phyloP scores from a whole-genome alignment of 208 protist species.

The Leishmania martiniquensis region DNA sequence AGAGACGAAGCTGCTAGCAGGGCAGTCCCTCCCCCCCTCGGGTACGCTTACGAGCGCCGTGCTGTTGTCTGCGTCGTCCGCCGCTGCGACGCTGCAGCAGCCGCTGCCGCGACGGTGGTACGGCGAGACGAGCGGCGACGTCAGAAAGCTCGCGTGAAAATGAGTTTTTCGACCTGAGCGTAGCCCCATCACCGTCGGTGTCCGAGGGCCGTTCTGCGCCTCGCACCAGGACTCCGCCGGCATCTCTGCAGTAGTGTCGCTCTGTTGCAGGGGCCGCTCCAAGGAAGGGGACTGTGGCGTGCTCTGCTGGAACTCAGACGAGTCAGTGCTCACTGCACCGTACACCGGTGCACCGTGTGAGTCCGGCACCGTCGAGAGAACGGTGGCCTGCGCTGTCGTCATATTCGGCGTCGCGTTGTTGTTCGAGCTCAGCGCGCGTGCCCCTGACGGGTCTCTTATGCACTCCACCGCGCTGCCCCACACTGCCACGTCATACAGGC shows the following conservation, averaged over 20 bases:
- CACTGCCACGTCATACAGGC: conserved; percentile 9
- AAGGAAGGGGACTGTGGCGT: not conserved
- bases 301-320: not conserved
- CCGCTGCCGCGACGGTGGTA: not conserved
- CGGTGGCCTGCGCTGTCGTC: not conserved
- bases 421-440: not conserved
- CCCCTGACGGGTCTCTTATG: not conserved
- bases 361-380: not conserved
- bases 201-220: not conserved
- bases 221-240: not conserved
- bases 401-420: not conserved
- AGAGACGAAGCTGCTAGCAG: not conserved
- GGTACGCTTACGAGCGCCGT: conserved; percentile 8
- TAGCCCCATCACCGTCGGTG: not conserved
- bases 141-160: not conserved
- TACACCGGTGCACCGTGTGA: conserved; percentile 4
- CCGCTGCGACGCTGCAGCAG: not conserved
- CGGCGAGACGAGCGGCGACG: not conserved
- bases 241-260: not conserved
- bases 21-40: not conserved
- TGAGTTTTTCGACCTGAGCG: not conserved
- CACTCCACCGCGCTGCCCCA: conserved; percentile 9
- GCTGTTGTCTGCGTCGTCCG: conserved; percentile 1
- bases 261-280: not conserved
- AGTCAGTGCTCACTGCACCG: not conserved